Base-by-base conservation (phyloP, 2,329 filamentous ascomycete genomes). In the Fusarium staphyleae region DNA sequence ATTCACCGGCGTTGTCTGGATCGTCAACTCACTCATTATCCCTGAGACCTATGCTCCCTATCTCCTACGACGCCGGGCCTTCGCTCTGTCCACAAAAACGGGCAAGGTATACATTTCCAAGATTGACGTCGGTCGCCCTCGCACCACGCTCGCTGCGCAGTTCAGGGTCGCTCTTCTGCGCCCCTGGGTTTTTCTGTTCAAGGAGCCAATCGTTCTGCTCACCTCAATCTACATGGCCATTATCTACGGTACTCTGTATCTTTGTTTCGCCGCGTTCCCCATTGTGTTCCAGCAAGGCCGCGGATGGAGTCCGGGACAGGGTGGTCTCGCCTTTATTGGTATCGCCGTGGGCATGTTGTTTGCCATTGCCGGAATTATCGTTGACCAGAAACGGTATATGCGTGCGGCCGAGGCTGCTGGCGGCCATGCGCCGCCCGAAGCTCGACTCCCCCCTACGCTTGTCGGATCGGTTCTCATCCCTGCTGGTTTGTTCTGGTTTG, bases 141-240 rank as follows among this genome's bases (percentile, higher is more conserved):
- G 71, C 32, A 67, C 75, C 19, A 74, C 74, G 4, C 62, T 83
- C n/a, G 67, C 66, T 7, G 69, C 78, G 47, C 79, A 82, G 32
- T 81, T 88, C 68, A 78, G 78, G 48, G 78, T 80, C 3, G 80
- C 83, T 4, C 75, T 89, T n/a, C 73, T 78, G 33, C 79, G 87
- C 2, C 87, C 87, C 1, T 87, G 84, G 84, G 72, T 86, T 30
- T 74, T 90, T 5, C 77, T 90, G 1, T 85, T 89, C 75, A 73
- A 73, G 45, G 87, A 90, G 63, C 87, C 87, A 5, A 89, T 89
- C 58, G 84, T 89, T 18, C 69, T 88, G 10, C 74, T 89, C 9
- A 77, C 85, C 4, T 82, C 80, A 6, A 74, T 88, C 19, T 89
- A 89, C 74, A 82, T 86, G 77, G 82, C 84, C 57, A 85, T 81